Base-by-base conservation (phyloP, 2,329 filamentous ascomycete species). In the Fusarium compactum region DNA sequence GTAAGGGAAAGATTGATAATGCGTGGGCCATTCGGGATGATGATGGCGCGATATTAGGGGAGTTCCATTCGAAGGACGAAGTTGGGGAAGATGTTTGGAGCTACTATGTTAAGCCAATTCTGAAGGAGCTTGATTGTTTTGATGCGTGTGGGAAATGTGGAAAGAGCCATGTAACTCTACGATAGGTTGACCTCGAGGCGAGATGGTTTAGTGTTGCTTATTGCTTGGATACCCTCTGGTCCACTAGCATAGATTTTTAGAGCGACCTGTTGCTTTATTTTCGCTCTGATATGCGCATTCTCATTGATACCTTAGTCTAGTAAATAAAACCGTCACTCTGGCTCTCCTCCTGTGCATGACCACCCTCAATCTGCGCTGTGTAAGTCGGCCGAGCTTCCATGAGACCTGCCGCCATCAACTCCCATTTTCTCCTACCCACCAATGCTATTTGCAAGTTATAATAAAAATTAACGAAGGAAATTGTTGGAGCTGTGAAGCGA, bases 251-350 rank as follows among this genome's bases (percentile, higher is more conserved):
- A 18, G 32, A 18, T 9, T 9, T 9, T 18, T 5, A 5, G 9
- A 11, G 8, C 5, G 12, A 7, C 2, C 6, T 3, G 12, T 1
- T 15, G 2, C 1, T 15, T 15, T 15, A 2, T 7, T 15, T 15
- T 30, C 12, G 7, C 12, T 14, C 9, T 29, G 10, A 11, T 29
- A 11, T 11, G 10, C 10, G 7, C 2, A 7, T 6, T 30, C 12
- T 18, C 32, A 34, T 10, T 32, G 3, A 32, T 8, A 15, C 0
- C 4, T 8, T 15, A 32, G 30, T 32, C 30, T 32, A 32, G 30
- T 32, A 32, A 32, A 8, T 32, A 15, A 15, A 32, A 8, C 30
- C 7, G 3, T 32, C 30, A 4, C 30, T 32, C 7, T 32, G 1
- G 30, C 3, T 15, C 30, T 32, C 14, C 30, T 1, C 14, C 30